Evolutionary conservation across 768 basidiomycete genomes (phyloP).

Genomic region (Cytidiella melzeri): DNA sequence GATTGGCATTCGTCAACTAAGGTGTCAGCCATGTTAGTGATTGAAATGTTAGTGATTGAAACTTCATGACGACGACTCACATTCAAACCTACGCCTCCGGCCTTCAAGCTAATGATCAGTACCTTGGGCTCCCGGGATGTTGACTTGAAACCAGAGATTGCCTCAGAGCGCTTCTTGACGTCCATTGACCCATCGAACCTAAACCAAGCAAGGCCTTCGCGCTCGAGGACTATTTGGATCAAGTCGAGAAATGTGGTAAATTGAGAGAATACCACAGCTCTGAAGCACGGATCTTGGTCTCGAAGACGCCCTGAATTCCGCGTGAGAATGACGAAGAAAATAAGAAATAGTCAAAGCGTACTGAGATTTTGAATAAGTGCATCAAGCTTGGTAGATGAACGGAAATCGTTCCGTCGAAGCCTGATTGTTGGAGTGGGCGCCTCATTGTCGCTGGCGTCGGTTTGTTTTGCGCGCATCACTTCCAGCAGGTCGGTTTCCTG

Average conservation of each 20-base stretch:
- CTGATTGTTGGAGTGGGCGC: slow-evolving; percentile 39
- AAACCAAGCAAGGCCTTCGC: slow-evolving; percentile 62
- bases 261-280: slow-evolving; percentile 86
- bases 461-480: slow-evolving; percentile 41
- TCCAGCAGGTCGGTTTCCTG: slow-evolving; percentile 61
- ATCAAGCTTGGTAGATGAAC: slow-evolving; percentile 86
- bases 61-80: slow-evolving; percentile 45
- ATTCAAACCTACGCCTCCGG: slow-evolving; percentile 89
- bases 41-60: too few relatives aligned
- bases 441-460: slow-evolving; percentile 19
- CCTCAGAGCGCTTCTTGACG: slow-evolving; percentile 69
- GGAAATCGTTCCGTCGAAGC: slow-evolving; percentile 77
- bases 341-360: slow-evolving; percentile 22
- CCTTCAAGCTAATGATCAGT: slow-evolving; percentile 75
- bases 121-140: slow-evolving; percentile 68
- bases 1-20: slow-evolving; percentile 72
- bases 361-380: slow-evolving; percentile 73
- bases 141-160: slow-evolving; percentile 72
- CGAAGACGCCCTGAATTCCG: slow-evolving; percentile 61
- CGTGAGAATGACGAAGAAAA: not conserved
- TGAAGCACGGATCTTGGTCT: slow-evolving; percentile 69
- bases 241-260: slow-evolving; percentile 86
- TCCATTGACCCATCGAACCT: slow-evolving; percentile 94
- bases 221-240: slow-evolving; percentile 63
- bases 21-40: not conserved